Evolutionary conservation across 2,329 filamentous ascomycete species (phyloP), one percentile per base, ranked within the genome.

Genomic region (Pyricularia grisea): DNA sequence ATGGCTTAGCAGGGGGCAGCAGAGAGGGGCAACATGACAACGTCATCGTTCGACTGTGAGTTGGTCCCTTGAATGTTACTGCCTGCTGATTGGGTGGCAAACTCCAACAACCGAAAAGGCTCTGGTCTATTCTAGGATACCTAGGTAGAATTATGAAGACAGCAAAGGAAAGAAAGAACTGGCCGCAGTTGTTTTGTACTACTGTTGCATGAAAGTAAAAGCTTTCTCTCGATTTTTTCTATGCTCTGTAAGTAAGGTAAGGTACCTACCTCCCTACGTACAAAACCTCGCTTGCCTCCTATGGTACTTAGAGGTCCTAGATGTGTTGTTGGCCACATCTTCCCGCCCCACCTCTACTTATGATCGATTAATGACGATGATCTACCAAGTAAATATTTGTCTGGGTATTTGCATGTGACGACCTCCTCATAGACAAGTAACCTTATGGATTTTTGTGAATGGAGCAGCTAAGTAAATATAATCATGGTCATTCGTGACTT

Each of bases 1-100:
- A 66, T 30, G 64, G 64, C 25, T 27, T 23, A 27, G 60, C 60
- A 63, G 27, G 60, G 60, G 60, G 60, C 60, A 27, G 31, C 23
- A 28, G 27, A 67, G 67, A 69, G 61, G 68, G 68, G 70, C 50
- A 66, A 66, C 11, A 42, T 12, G n/a, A 11, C 9, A 66, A 66
- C 64, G 64, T 66, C 64, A 66, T 66, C 64, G 23, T 31, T 27
- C 25, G 14, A 27, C 25, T 11, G 11, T 12, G 14, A 20, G 25
- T 25, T 28, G 23, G 27, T 17, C 60, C 25, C 27, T 63, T 63
- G 27, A 55, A 28, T 28, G 60, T 63, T 12, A 6, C 25, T 28
- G 60, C 14, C 60, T 20, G 60, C 25, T 63, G 60, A 63, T 63
- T 63, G 60, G 60, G 60, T 28, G 60, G 60, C 25, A 30, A 63